These are phyloP conservation scores for Coemansia sp. DNA, from an alignment of 192 early-diverging fungal species.

Conservation along the genomic window DNA sequence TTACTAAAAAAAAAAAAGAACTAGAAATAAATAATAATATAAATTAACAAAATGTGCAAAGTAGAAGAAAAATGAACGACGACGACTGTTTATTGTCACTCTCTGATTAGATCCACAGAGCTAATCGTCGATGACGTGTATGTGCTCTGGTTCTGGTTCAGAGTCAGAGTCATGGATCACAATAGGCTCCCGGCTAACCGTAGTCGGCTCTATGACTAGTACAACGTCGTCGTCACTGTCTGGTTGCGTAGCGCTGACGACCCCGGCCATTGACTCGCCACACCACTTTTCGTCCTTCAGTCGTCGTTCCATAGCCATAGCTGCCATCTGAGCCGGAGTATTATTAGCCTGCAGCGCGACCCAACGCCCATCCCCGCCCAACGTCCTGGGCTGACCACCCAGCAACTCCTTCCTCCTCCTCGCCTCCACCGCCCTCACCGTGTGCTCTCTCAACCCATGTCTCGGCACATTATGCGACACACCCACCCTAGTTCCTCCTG, in stretches of 20 bases:
- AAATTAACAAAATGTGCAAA: not conserved
- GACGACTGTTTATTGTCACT: not conserved
- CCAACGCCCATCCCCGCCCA: not conserved
- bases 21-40: no score
- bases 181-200: not conserved
- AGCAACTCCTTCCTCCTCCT: conserved; percentile 16
- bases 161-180: conserved; percentile 38
- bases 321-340: conserved; percentile 49
- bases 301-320: conserved; percentile 36
- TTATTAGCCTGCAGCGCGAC: conserved; percentile 3
- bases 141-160: conserved; percentile 15
- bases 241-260: conserved; percentile 8
- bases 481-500: conserved; percentile 18
- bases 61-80: not conserved
- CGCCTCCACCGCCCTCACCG: conserved; percentile 19
- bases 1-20: not conserved
- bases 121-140: conserved; percentile 10
- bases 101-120: not conserved
- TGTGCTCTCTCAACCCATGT: conserved; percentile 22
- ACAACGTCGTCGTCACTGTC: conserved; percentile 21
- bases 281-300: conserved; percentile 47
- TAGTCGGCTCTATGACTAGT: not conserved
- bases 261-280: conserved; percentile 24
- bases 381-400: conserved; percentile 16
- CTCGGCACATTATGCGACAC: conserved; percentile 28